Percentiles rank a stretch among this genome's conserved stretches.
These are phyloP conservation scores for Solanum megistacrolobum DNA, from an alignment of 257 asterid species.

Conservation along the genomic window DNA sequence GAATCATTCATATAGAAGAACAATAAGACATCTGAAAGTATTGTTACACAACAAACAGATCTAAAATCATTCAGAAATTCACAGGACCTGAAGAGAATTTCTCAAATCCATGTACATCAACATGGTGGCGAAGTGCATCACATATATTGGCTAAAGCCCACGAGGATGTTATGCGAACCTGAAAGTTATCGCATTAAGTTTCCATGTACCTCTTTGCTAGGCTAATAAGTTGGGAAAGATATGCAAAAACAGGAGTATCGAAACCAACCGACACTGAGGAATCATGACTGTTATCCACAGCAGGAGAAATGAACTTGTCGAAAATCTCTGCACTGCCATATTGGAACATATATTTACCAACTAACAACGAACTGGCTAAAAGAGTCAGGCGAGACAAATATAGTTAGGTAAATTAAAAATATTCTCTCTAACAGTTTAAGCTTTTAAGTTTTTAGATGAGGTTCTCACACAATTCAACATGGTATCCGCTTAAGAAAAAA, in stretches of 20 bases:
- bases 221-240: background rate
- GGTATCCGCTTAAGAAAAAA: background rate
- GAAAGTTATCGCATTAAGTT: constrained; percentile 18
- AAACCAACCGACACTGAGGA: constrained; percentile 63
- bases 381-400: background rate
- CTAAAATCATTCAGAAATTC: constrained; percentile 1
- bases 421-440: background rate
- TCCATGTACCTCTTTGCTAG: background rate
- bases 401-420: background rate
- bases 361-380: background rate
- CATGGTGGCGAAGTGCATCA: constrained; percentile 65
- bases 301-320: constrained; percentile 63
- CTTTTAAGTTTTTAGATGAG: background rate
- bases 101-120: constrained; percentile 36
- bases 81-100: constrained; percentile 25
- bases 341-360: constrained; percentile 6
- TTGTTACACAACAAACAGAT: constrained; percentile 11
- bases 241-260: background rate
- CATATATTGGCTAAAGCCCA: constrained; percentile 96
- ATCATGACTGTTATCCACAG: constrained; percentile 44
- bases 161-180: constrained; percentile 93
- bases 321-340: constrained; percentile 52
- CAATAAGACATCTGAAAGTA: constrained; percentile 16
- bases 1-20: constrained; percentile 30
- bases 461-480: background rate